Percentiles rank a stretch among this genome's conserved stretches.
Evolutionary conservation across 2,329 filamentous ascomycete genomes (phyloP).

Genomic region (Penicillium aurantiogriseum): DNA sequence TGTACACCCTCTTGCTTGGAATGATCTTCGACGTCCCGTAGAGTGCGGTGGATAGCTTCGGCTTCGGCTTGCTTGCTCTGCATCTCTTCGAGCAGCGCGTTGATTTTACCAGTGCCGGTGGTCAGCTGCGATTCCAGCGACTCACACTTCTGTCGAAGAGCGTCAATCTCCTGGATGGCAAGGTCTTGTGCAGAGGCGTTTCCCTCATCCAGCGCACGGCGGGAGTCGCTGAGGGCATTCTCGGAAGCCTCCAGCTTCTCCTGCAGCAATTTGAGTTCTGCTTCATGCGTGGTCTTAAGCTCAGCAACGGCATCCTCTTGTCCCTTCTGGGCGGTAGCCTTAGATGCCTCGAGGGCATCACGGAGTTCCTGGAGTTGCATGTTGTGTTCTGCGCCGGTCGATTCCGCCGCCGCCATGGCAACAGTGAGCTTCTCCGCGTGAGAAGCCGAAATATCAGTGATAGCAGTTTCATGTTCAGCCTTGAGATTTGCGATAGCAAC

Average conservation of each 20-base stretch:
- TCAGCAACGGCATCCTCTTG: conserved; percentile 33
- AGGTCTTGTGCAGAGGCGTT: conserved; percentile 33
- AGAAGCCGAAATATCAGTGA: conserved; percentile 27
- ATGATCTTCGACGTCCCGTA: conserved; percentile 39
- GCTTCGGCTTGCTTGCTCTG: conserved; percentile 39
- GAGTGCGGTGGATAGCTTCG: conserved; percentile 37
- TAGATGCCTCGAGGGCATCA: conserved; percentile 33
- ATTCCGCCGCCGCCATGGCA: conserved; percentile 34
- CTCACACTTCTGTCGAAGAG: conserved; percentile 36
- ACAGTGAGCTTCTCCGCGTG: conserved; percentile 37
- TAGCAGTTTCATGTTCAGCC: conserved; percentile 28
- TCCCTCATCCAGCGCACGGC: conserved; percentile 36
- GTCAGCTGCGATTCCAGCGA: conserved; percentile 34
- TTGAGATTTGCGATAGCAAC: conserved; percentile 31
- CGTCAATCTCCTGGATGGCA: conserved; percentile 37
- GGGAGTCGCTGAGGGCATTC: conserved; percentile 34
- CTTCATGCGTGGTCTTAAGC: conserved; percentile 32
- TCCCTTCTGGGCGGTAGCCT: conserved; percentile 29
- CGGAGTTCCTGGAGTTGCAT: conserved; percentile 37
- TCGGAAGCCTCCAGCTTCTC: conserved; percentile 36
- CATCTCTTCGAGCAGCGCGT: conserved; percentile 36
- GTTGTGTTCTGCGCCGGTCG: conserved; percentile 29
- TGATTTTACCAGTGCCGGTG: conserved; percentile 33
- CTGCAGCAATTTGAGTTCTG: conserved; percentile 35
- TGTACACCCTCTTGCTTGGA: conserved; percentile 38